These are phyloP conservation scores for Davidsoniella australis DNA, from an alignment of 2,329 filamentous ascomycete genomes.

Conservation along the genomic window DNA sequence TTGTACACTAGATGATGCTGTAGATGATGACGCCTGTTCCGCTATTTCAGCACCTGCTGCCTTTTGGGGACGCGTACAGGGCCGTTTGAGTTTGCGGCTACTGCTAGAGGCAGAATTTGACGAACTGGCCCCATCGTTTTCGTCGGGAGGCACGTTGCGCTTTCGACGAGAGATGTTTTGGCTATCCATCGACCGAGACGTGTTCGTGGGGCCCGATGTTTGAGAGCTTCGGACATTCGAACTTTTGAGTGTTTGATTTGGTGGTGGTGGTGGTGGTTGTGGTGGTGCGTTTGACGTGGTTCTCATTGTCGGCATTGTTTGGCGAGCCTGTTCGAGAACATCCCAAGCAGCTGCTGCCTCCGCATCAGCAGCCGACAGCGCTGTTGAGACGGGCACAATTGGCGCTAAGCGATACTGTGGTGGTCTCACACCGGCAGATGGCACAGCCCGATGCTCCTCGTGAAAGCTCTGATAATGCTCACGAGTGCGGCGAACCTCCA, in stretches of 20 bases:
- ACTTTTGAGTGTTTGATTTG: no score
- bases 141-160: no score
- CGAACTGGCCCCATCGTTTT: background rate
- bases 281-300: no score
- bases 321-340: constrained; percentile 45
- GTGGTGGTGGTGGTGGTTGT: no score
- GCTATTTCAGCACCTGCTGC: constrained; percentile 14
- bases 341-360: constrained; percentile 82
- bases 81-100: constrained; percentile 63
- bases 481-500: no score
- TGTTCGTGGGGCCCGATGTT: no score
- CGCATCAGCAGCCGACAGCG: constrained; percentile 18
- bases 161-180: no score
- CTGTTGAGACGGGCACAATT: background rate
- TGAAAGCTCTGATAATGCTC: no score
- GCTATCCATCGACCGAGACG: no score
- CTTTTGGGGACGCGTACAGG: constrained; percentile 49
- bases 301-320: constrained; percentile 23
- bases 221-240: no score
- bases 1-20: constrained; percentile 7
- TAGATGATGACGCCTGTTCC: constrained; percentile 23
- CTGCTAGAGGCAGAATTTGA: background rate
- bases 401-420: background rate
- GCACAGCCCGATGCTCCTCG: no score
- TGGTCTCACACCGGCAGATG: background rate